Evolutionary conservation across 352 stramenopile species (phyloP).

Genomic region (Pythium dissotocum): DNA sequence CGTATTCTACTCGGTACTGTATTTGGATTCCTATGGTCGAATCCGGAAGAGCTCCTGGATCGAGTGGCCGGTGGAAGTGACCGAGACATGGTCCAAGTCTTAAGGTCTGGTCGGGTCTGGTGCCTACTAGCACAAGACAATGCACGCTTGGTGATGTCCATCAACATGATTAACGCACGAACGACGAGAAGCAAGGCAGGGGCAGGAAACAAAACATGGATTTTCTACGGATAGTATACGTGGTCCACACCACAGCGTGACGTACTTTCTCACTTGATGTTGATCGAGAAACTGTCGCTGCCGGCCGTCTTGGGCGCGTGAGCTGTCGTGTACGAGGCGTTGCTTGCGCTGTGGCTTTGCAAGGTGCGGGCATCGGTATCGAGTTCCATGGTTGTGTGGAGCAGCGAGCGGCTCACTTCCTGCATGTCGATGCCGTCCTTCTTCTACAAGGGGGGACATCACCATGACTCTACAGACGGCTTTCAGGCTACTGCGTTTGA

Average conservation of each 20-base stretch:
- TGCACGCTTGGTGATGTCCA: neutral
- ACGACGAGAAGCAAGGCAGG: too few relatives aligned
- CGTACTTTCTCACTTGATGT: constrained; percentile 7
- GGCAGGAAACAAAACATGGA: neutral
- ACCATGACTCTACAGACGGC: constrained; percentile 14
- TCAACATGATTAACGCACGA: neutral
- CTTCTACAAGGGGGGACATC: constrained; percentile 15
- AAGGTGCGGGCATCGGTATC: neutral
- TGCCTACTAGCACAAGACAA: too few relatives aligned
- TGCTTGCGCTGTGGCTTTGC: neutral
- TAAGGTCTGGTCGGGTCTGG: too few relatives aligned
- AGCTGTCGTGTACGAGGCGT: constrained; percentile 12
- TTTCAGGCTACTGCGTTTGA: constrained; percentile 19
- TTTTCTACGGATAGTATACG: neutral
- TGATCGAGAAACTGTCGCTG: constrained; percentile 2
- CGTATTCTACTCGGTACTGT: too few relatives aligned
- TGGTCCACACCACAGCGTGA: neutral
- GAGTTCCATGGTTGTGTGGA: constrained; percentile 4
- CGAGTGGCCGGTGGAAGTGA: too few relatives aligned
- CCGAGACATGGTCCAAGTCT: too few relatives aligned
- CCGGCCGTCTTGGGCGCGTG: neutral
- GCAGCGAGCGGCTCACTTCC: constrained; percentile 20
- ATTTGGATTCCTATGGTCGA: too few relatives aligned
- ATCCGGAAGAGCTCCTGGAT: too few relatives aligned
- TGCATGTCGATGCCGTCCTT: constrained; percentile 22